Base-by-base conservation (phyloP, 2,329 filamentous ascomycete species). In the Trichophyton mentagrophytes region DNA sequence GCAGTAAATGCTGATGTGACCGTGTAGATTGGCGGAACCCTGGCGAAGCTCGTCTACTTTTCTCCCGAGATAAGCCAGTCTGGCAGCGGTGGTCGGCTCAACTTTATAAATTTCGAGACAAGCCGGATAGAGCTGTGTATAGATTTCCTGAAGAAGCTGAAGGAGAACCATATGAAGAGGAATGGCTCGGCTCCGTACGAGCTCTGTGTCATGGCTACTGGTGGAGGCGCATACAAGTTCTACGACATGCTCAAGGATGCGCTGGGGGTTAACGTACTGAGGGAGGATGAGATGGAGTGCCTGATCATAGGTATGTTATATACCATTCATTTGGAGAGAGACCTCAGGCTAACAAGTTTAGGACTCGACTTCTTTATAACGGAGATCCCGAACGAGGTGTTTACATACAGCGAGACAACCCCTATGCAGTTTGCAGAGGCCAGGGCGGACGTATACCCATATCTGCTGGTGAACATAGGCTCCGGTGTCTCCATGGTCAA, bases 231-330 rank as follows among this genome's bases (percentile, higher is more conserved):
- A 3, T 97, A 89, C 80, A 96, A 97, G 73, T 99, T 89, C 76
- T 96, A 97, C 73, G 90, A 97, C 72, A 86, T 85, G 73, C 90
- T 99, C 67, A 86, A 85, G 70, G 83, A 92, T 64, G 85, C 86
- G 25, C 77, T 99, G 58, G 88, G 88, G 13, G 89, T 96, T 1
- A 88, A 96, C 70, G 90, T 99, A 20, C 79, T 91, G 68, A 81
- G 90, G 49, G 93, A 97, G 74, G 93, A 99, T 69, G 93, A 99
- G 76, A 99, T 99, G 93, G 90, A 96, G 73, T 99, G 93, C 71
- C 77, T 99, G 62, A 99, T 99, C 65, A 93, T 93, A 69, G 90
- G 89, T 90, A 73, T 65, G 78, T 66, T 30, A 22, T 30, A 22
- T 30, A 6, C 27, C 6, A 7, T 30, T 7, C 1, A 30, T 30